phyloP scores from a whole-genome alignment of 169 alveolate species.

The Plasmodium berghei region DNA sequence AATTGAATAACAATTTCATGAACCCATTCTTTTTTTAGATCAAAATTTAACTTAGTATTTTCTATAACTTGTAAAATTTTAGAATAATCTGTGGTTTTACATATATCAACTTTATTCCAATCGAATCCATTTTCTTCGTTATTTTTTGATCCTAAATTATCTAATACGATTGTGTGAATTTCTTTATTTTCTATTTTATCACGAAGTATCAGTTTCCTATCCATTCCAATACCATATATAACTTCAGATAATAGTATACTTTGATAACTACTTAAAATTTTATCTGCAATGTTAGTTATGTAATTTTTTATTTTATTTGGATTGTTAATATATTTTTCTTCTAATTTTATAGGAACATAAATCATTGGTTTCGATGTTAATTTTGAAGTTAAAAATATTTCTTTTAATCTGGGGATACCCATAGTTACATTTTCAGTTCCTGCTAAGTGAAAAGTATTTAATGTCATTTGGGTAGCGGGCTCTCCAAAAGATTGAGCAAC shows the following conservation, averaged over 20 bases:
- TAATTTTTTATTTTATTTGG: constrained; percentile 62
- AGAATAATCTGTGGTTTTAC: not conserved
- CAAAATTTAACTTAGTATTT: constrained; percentile 47
- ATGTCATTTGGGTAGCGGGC: constrained; percentile 99
- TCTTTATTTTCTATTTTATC: constrained; percentile 5
- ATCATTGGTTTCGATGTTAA: constrained; percentile 84
- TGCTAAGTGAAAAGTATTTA: constrained; percentile 99
- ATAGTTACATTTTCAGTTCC: constrained; percentile 99
- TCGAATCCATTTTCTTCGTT: not conserved
- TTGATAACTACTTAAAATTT: constrained; percentile 89
- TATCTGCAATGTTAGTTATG: constrained; percentile 87
- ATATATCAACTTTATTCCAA: not conserved
- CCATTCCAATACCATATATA: constrained; percentile 86
- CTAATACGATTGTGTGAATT: constrained; percentile 4
- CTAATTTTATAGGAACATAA: constrained; percentile 80
- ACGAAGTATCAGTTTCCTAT: constrained; percentile 48
- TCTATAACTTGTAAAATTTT: constrained; percentile 32
- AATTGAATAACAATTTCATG: constrained; percentile 90
- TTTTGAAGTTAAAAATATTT: constrained; percentile 93
- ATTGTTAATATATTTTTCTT: not conserved
- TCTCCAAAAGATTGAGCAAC: constrained; percentile 99
- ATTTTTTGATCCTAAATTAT: not conserved
- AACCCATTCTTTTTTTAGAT: constrained; percentile 81
- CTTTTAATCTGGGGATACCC: constrained; percentile 99
- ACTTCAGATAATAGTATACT: constrained; percentile 90